A percentile compares a stretch with the other conserved stretches of the same genome.
Evolutionary conservation across 129 eudicot species (phyloP).

Genomic region (Pittosporum tobira): DNA sequence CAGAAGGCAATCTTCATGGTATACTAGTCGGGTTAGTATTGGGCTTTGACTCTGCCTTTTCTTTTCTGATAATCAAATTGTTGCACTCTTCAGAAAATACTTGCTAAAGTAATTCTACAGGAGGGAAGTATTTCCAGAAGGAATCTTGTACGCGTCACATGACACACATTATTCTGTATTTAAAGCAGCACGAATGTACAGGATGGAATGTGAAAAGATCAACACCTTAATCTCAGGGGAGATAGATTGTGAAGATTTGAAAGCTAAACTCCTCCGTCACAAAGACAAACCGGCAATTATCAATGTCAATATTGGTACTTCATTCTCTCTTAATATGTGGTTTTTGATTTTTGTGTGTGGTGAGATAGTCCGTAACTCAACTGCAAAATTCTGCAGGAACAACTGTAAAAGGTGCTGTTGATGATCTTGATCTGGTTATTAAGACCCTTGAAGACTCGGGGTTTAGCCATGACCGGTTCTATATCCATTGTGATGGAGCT

Average conservation of each 20-base stretch:
- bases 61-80: not conserved
- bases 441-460: conserved; percentile 30
- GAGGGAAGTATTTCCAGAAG: conserved; percentile 65
- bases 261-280: conserved; percentile 32
- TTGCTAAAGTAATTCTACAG: conserved; percentile 24
- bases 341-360: not conserved
- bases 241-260: conserved; percentile 55
- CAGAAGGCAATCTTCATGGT: conserved; percentile 40
- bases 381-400: conserved; percentile 19
- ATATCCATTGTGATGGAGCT: conserved; percentile 39
- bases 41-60: not conserved
- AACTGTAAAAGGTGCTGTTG: conserved; percentile 35
- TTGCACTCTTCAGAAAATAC: not conserved
- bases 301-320: conserved; percentile 52
- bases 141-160: conserved; percentile 50
- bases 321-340: not conserved
- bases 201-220: conserved; percentile 57
- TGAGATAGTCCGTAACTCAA: not conserved
- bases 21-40: conserved; percentile 30
- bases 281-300: conserved; percentile 61
- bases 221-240: conserved; percentile 50
- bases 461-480: conserved; percentile 24
- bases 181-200: conserved; percentile 71
- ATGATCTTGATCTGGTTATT: conserved; percentile 35
- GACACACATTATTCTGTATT: conserved; percentile 61